Conservation (phyloP, 176 grass and related monocot species). For the Musa beccarii region DNA sequence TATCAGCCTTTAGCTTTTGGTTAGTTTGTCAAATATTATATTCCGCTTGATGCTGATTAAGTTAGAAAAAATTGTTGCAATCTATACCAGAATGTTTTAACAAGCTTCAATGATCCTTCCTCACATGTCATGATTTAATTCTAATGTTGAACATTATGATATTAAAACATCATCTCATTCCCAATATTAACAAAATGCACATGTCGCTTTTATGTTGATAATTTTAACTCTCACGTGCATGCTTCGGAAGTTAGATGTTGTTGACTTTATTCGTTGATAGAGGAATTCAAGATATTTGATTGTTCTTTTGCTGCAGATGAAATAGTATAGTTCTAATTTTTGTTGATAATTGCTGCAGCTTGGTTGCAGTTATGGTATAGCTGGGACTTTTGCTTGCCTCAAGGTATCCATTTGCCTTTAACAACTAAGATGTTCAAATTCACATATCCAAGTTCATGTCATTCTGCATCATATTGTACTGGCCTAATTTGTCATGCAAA, state of each 20-base stretch:
- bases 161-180: too few species aligned
- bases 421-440: neutral
- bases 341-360: conserved; percentile 33
- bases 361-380: conserved; percentile 63
- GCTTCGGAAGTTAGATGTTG: neutral
- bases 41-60: neutral
- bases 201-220: too few species aligned
- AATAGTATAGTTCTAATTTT: neutral
- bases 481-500: neutral
- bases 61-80: neutral
- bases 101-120: too few species aligned
- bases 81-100: too few species aligned
- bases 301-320: neutral
- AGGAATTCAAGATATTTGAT: neutral
- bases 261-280: too few species aligned
- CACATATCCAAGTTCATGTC: neutral
- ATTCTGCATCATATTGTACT: too few species aligned
- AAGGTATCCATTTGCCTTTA: conserved; percentile 34
- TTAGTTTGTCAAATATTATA: neutral
- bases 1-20: neutral
- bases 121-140: too few species aligned
- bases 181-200: neutral
- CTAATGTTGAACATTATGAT: too few species aligned
- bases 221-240: too few species aligned
- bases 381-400: conserved; percentile 62